These are phyloP conservation scores for Ailanthus altissimus DNA, from an alignment of 345 rosid genomes.

Conservation along the genomic window DNA sequence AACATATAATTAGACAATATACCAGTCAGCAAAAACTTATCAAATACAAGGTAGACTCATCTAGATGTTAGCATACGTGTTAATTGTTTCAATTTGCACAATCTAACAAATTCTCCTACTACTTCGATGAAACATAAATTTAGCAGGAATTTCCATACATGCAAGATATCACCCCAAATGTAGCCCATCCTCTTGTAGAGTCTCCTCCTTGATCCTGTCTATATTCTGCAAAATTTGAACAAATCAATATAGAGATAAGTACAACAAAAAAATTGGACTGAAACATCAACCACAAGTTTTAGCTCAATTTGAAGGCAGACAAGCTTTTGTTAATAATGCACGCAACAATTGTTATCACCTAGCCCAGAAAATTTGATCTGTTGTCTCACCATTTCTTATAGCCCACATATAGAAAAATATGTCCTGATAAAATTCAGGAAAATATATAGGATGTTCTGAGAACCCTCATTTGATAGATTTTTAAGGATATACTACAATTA, in stretches of 20 bases:
- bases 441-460: background rate
- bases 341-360: background rate
- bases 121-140: background rate
- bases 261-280: constrained; percentile 9
- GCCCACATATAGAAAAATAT: background rate
- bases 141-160: constrained; percentile 49
- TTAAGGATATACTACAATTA: constrained; percentile 8
- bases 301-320: constrained; percentile 13
- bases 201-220: constrained; percentile 60
- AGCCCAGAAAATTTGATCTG: constrained; percentile 4
- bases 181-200: constrained; percentile 80
- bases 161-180: constrained; percentile 87
- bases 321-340: background rate
- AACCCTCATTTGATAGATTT: background rate
- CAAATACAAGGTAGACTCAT: background rate
- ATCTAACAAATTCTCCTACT: background rate
- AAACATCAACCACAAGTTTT: constrained; percentile 14
- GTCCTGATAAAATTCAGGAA: background rate
- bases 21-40: background rate
- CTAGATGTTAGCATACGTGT: background rate
- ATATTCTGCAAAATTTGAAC: constrained; percentile 49
- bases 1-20: constrained; percentile 1
- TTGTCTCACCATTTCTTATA: background rate
- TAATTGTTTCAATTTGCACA: background rate
- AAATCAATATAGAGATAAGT: constrained; percentile 15